These are phyloP conservation scores for Mucor irregularis DNA, from an alignment of 371 early-diverging fungal genomes.

Conservation along the genomic window DNA sequence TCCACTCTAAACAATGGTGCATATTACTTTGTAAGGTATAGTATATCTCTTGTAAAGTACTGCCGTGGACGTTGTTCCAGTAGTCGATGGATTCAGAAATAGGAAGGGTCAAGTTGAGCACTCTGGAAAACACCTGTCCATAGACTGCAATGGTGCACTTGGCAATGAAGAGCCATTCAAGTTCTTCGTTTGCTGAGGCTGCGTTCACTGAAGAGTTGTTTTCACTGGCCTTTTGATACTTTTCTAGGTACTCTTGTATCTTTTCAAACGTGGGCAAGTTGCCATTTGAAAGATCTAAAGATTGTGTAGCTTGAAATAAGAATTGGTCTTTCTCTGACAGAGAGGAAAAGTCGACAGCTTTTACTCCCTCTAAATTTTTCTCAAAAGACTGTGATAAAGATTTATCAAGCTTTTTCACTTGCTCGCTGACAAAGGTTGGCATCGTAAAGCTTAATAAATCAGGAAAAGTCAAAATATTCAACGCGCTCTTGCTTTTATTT, in stretches of 20 bases:
- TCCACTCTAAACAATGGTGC: too few species aligned
- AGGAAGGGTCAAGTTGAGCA: conserved; percentile 66
- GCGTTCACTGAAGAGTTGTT: not conserved
- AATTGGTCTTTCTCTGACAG: conserved; percentile 24
- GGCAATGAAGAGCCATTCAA: conserved; percentile 59
- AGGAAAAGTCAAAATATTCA: too few species aligned
- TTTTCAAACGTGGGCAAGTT: conserved; percentile 20
- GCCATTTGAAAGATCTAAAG: conserved; percentile 24
- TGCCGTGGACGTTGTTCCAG: conserved; percentile 67
- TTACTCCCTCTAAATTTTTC: not conserved
- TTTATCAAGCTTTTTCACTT: conserved; percentile 13
- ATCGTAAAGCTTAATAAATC: too few species aligned
- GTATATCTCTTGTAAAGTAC: conserved; percentile 40
- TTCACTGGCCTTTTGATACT: conserved; percentile 12
- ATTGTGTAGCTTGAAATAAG: conserved; percentile 29
- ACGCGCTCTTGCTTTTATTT: too few species aligned
- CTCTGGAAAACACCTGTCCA: conserved; percentile 57
- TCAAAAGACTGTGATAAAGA: conserved; percentile 7
- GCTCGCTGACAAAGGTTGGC: conserved; percentile 22
- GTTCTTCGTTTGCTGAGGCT: conserved; percentile 10
- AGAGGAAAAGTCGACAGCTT: not conserved
- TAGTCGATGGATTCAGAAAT: conserved; percentile 67
- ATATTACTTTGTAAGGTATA: conserved; percentile 66
- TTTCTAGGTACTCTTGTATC: conserved; percentile 19
- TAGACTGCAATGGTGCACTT: conserved; percentile 63